Percentiles rank a stretch among this genome's conserved stretches.
Conservation (phyloP, 176 grass and related monocot genomes). For the Zea luxurians region DNA sequence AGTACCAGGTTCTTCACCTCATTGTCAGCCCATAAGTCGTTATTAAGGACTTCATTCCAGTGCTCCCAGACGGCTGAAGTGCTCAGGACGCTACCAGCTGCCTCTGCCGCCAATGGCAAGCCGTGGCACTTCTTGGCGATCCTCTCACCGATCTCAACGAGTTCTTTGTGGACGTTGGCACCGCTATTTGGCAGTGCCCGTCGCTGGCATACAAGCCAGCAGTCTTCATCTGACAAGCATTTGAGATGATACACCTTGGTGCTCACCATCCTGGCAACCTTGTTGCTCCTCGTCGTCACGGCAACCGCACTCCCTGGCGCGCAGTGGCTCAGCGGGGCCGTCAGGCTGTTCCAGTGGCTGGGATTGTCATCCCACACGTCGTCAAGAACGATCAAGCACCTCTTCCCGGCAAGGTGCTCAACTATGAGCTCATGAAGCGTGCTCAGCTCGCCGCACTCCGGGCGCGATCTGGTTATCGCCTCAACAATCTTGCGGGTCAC, state of each 20-base stretch:
- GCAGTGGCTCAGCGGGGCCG: slow-evolving; percentile 9
- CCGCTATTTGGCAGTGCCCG: slow-evolving; percentile 10
- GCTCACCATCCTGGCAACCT: slow-evolving; percentile 37
- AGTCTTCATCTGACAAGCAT: slow-evolving; percentile 40
- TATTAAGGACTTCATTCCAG: slow-evolving; percentile 44
- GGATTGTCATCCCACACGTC: slow-evolving; percentile 53
- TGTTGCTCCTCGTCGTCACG: slow-evolving; percentile 44
- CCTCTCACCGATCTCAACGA: slow-evolving; percentile 30
- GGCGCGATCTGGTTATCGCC: not conserved
- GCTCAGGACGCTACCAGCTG: slow-evolving; percentile 36
- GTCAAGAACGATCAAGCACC: slow-evolving; percentile 54
- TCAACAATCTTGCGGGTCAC: slow-evolving; percentile 16
- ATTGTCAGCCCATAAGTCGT: slow-evolving; percentile 26
- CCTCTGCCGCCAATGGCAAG: slow-evolving; percentile 55
- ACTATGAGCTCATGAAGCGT: slow-evolving; percentile 35
- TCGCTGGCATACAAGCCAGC: slow-evolving; percentile 33
- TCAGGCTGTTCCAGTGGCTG: slow-evolving; percentile 37
- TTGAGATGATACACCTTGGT: slow-evolving; percentile 25
- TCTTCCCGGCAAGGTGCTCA: slow-evolving; percentile 32
- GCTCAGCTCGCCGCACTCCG: slow-evolving; percentile 15
- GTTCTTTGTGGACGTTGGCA: not conserved
- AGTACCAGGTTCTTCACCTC: slow-evolving; percentile 31
- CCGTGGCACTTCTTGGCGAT: slow-evolving; percentile 40
- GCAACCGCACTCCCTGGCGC: slow-evolving; percentile 36
- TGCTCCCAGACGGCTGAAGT: slow-evolving; percentile 3